Base-by-base conservation (phyloP, 2,329 filamentous ascomycete species). In the Eutypa lata region DNA sequence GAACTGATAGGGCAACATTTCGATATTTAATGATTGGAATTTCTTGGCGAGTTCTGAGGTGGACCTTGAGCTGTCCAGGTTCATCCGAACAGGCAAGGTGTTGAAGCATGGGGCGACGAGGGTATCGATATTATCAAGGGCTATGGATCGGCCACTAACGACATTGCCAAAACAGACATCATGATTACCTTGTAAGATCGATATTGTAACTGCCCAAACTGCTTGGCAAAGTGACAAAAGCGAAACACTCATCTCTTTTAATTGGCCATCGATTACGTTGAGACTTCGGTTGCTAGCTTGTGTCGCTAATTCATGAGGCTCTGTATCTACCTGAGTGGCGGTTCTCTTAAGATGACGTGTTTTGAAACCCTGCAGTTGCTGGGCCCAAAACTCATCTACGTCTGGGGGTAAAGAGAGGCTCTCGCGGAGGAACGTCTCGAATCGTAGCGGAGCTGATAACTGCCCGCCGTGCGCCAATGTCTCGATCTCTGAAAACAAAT, bases 21-120 rank as follows among this genome's bases (percentile, higher is more conserved):
- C 76, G 0, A 81, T 72, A 62, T 89, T 91, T 24, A 83, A 66
- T 0, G 70, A 69, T 49, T 91, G 87, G 2, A 90, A 76, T 2
- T 72, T 67, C 52, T 79, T 81, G 24, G 88, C 71, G 11, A 91
- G 65, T 5, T 85, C 79, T 0, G 76, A 61, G 52, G 86, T 84
- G 16, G 76, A 78, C 1, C 68, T 73, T 2, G 67, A 67, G 2
- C 65, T 65, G 1, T 76, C 70, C 10, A 89, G 55, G 31, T 83
- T 71, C 16, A 84, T 71, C 24, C 90, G 81, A 2, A 91, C 65
- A 0, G 92, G 91, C 13, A 96, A 71, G 0, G 92, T 96, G 65
- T 96, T 97, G 76, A 97, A 96, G 67, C 91, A 96, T 0, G 92
- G 92, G 0, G 90, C 91, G n/a, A 95, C 82, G 6, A 96, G 79